A percentile compares a stretch with the other conserved stretches of the same genome.
Evolutionary conservation across 768 basidiomycete species (phyloP).

Genomic region (Fomitopsis pulvina): DNA sequence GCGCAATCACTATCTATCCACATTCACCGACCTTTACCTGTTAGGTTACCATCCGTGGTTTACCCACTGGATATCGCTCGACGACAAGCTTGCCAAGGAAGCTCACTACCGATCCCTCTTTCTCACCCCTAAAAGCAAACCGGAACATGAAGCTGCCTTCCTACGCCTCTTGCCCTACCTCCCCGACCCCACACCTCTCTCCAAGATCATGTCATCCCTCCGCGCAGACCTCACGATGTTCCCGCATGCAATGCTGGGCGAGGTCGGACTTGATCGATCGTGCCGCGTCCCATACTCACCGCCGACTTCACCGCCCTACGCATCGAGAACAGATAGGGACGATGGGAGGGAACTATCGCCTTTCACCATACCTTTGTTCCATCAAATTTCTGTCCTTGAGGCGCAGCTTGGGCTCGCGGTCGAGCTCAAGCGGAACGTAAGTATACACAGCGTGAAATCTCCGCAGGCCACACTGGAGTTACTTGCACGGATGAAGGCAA

Average conservation of each 20-base stretch:
- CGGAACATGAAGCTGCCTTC: conserved; percentile 36
- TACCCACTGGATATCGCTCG: conserved; percentile 63
- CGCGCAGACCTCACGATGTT: conserved; percentile 52
- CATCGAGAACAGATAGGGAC: not conserved
- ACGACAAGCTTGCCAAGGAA: conserved; percentile 41
- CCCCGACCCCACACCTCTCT: conserved; percentile 65
- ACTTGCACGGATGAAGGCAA: conserved; percentile 50
- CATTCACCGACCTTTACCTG: not conserved
- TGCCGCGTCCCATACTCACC: conserved; percentile 67
- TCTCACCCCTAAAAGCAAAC: conserved; percentile 29
- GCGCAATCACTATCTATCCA: not conserved
- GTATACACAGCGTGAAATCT: conserved; percentile 82
- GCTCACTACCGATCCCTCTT: conserved; percentile 75
- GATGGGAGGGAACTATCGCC: conserved; percentile 45
- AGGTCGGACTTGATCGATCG: conserved; percentile 84
- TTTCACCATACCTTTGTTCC: conserved; percentile 72
- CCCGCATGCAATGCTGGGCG: conserved; percentile 79
- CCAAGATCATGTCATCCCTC: conserved; percentile 52
- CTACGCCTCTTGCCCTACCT: conserved; percentile 52
- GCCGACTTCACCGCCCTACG: conserved; percentile 24
- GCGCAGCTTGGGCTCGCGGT: conserved; percentile 84
- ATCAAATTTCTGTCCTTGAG: conserved; percentile 78
- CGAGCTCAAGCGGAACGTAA: conserved; percentile 69
- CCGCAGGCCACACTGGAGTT: conserved; percentile 63
- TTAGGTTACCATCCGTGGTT: conserved; percentile 97